phyloP scores from a whole-genome alignment of 73 alveolate species.

The Tetrahymena borealis region DNA sequence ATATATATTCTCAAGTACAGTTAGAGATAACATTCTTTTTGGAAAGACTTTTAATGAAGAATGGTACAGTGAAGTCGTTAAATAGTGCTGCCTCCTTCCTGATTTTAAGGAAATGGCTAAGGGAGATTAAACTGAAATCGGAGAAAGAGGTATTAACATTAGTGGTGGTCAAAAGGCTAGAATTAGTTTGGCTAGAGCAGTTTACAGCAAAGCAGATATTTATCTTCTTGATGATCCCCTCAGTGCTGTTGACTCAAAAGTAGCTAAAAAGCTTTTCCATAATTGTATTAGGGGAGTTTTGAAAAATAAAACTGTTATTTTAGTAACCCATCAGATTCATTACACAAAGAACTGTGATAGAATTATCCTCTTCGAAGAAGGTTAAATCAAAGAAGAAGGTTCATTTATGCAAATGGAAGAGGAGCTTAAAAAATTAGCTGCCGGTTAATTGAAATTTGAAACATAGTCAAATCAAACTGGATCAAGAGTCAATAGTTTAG shows the following conservation, averaged over 20 bases:
- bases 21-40: constrained; percentile 64
- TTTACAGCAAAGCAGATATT: constrained; percentile 63
- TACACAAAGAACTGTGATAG: constrained; percentile 70
- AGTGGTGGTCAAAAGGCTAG: constrained; percentile 68
- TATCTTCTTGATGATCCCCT: constrained; percentile 90
- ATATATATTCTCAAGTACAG: constrained; percentile 24
- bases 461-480: neutral
- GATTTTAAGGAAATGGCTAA: constrained; percentile 17
- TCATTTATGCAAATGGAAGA: constrained; percentile 49
- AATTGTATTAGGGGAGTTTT: constrained; percentile 60
- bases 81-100: neutral
- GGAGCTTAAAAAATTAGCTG: neutral
- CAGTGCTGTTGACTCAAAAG: constrained; percentile 86
- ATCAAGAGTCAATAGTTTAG: neutral
- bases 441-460: neutral
- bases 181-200: constrained; percentile 67
- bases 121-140: constrained; percentile 35
- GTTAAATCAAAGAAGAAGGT: constrained; percentile 62
- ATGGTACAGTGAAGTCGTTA: constrained; percentile 51
- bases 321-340: constrained; percentile 87
- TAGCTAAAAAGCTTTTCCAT: constrained; percentile 70
- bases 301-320: constrained; percentile 70
- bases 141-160: constrained; percentile 55
- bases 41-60: constrained; percentile 54
- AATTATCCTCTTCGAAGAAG: constrained; percentile 68